Conservation (phyloP, 1,139 yeast species). For the Diutina siamensis region DNA sequence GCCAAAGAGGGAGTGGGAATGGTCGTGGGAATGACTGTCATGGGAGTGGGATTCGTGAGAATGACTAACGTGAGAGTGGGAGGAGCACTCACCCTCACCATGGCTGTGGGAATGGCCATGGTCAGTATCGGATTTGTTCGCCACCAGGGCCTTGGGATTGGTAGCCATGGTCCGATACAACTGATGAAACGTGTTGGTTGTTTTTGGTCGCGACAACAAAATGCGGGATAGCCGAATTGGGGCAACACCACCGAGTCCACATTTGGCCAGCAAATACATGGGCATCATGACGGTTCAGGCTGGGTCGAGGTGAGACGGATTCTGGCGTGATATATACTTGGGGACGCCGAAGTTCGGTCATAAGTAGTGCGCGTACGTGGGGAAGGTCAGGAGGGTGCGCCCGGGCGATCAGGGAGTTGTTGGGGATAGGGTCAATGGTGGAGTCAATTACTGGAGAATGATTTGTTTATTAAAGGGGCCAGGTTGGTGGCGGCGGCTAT, state of each 20-base stretch:
- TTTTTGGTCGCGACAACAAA: background rate
- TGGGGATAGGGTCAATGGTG: too few relatives aligned
- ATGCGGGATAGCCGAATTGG: background rate
- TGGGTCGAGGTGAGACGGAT: too few relatives aligned
- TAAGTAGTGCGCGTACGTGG: background rate
- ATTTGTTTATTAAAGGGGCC: too few relatives aligned
- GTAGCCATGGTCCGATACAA: background rate
- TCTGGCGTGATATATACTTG: too few relatives aligned
- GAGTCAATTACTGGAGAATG: too few relatives aligned
- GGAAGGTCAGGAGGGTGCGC: background rate
- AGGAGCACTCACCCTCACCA: too few relatives aligned
- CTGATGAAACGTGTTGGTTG: background rate
- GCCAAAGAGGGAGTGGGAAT: conserved; percentile 14
- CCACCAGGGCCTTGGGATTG: background rate
- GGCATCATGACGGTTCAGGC: too few relatives aligned
- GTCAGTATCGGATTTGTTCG: background rate
- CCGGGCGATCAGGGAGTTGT: too few relatives aligned
- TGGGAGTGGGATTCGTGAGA: background rate
- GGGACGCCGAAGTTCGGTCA: background rate
- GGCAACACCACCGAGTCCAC: background rate
- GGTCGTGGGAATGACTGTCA: conserved; percentile 8
- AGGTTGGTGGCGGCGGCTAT: too few relatives aligned
- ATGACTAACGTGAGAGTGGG: too few relatives aligned
- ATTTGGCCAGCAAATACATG: background rate
- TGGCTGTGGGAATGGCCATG: background rate